Evolutionary conservation across 179 eudicot species (phyloP), one percentile per base, ranked within the genome.

Genomic region (Spergularia azorica): DNA sequence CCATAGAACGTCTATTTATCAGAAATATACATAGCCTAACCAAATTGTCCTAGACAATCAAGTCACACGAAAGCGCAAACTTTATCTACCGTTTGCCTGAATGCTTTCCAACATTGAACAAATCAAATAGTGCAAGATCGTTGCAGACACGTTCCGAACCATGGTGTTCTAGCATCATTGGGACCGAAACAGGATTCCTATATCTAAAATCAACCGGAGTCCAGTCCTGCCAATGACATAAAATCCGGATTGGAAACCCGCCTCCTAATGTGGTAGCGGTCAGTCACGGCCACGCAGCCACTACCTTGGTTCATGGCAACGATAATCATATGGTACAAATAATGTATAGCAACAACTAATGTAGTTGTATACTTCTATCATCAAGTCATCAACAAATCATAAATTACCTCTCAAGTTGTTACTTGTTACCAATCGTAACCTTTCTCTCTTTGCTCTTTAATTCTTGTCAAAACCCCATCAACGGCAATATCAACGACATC

Each of bases 401-500:
- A 6, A 68, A 38, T 4, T 4, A 1, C 5, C 7, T 26, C 32
- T 4, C 51, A 70, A 11, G 11, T n/a, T n/a, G n/a, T n/a, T n/a
- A n/a, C n/a, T n/a, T 26, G 68, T 85, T 72, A 71, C 94, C 92
- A 92, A 67, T 82, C 81, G 36, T 79, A 89, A 54, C 86, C 87
- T n/a, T 76, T 85, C 58, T 85, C 85, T 61, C 73, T 79, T 65
- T 86, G 94, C 59, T 86, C 85, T 70, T 83, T 87, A 4, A 89
- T 78, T 74, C 96, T 87, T 26, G 73, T 89, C 73, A 92, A 78
- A 21, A 94, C 89, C 43, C 90, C 91, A 50, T 92, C 96, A 70
- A 92, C 82, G 3, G 96, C 97, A 39, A 89, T 55, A 78, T 94
- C 97, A 73, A 89, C 87, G 1, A 96, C 97, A 81, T 94, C 98